A percentile compares a stretch with the other conserved stretches of the same genome.
Conservation (phyloP, 441 rosid genomes). For the Melianthus villosus region DNA sequence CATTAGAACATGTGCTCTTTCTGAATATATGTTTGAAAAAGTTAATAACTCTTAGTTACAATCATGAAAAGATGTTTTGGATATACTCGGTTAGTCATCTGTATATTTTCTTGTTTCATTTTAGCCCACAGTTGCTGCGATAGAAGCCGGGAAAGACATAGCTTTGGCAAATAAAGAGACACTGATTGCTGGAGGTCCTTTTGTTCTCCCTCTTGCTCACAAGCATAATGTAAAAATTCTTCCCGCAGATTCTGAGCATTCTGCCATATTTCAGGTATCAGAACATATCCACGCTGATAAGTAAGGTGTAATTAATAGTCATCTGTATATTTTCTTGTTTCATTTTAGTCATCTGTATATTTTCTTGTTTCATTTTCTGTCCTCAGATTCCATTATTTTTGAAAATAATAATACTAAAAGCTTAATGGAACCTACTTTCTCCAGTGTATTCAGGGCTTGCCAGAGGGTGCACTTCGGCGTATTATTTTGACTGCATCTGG, state of each 20-base stretch:
- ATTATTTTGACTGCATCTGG: conserved; percentile 93
- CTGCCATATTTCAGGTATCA: conserved; percentile 83
- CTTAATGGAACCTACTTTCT: no score
- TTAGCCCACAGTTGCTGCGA: conserved; percentile 92
- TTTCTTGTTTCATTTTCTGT: no score
- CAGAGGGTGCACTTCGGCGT: conserved; percentile 65
- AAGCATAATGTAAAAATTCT: conserved; percentile 81
- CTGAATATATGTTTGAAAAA: no score
- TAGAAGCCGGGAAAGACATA: conserved; percentile 89
- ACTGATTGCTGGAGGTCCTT: conserved; percentile 87
- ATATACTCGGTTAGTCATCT: conserved; percentile 7
- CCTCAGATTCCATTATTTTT: no score
- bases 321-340: no score
- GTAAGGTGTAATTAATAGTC: no score
- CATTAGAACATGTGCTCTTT: no score
- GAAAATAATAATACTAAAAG: no score
- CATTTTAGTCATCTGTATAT: no score
- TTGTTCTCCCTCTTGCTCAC: conserved; percentile 83
- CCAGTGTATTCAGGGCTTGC: conserved; percentile 90
- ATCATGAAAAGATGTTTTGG: no score
- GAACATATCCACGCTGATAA: neutral
- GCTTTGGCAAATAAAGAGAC: conserved; percentile 94
- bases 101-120: conserved; percentile 1
- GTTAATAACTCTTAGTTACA: no score
- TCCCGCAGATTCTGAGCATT: conserved; percentile 96